Base-by-base conservation (phyloP, 441 rosid species). In the Bocquillonia castaneifolia region DNA sequence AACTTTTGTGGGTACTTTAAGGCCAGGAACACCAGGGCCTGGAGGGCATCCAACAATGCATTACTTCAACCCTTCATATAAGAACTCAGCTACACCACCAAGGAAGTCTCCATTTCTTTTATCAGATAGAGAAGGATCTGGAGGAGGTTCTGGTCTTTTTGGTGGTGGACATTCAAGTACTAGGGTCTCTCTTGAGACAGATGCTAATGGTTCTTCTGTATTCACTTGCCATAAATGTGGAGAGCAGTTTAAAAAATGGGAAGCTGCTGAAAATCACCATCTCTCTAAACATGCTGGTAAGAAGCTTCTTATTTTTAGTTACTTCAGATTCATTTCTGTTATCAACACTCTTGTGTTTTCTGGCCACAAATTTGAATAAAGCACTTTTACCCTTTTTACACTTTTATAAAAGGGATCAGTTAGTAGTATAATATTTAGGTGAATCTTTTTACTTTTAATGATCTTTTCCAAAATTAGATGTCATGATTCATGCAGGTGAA, bases 261-360 rank as follows among this genome's bases (percentile, higher is more conserved):
- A 91, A 71, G 93, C 89, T 72, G 96, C 98, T 60, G 97, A 93
- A 83, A 83, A 86, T 22, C 98, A 93, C 73, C 93, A 91, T 82
- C 92, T 93, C 71, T 91, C 97, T 37, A 93, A 89, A 77, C 98
- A 93, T 79, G 98, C 98, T 65, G 94, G 98, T 93, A 77, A 76
- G 70, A 9, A 63, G 50, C 34, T 23, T 63, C 55, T 52, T 14
- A 3, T 36, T 65, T 26, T 42, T n/a, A 66, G 40, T 26, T n/a
- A 47, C 59, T 25, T 29, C 18, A 25, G 66, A 29, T 72, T 77
- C 56, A 47, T 17, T 45, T 1, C 18, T 47, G 51, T 47, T 25
- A 22, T 31, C 54, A 71, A 64, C 56, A 18, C 32, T 18, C 63
- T 45, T 51, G 17, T n/a, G 51, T 61, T 32, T 62, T 68, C 63